Base-by-base conservation (phyloP, 805 yeast species). In the Vanderwaltozyma yarrowii region DNA sequence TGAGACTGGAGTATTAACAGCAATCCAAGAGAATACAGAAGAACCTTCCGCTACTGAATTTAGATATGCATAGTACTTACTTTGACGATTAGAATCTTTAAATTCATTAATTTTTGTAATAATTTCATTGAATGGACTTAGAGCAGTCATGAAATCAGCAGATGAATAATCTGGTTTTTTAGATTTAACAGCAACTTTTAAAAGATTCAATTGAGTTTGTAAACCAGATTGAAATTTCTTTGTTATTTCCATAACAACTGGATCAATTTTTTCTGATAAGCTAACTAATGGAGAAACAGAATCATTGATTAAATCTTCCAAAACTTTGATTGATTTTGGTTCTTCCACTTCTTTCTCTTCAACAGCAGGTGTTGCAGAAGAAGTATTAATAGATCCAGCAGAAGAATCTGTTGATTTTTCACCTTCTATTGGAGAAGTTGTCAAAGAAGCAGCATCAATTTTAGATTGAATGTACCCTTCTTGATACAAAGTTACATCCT, bases 21-120 rank as follows among this genome's bases (percentile, higher is more conserved):
- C 76, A 44, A 89, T 73, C 99, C 99, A 92, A 18, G 95, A 94
- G 38, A 88, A 67, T 6, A 83, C 85, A 10, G 95, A 87, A 9
- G 82, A 75, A 35, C 95, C 96, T 56, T 92, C 97, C 19, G 87
- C 74, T 30, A 92, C 70, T 2, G 96, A 74, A 50, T 80, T 85
- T 60, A 92, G 70, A 55, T 83, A 84, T 51, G 83, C 75, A 56
- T 69, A 71, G 46, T 64, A 70, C 45, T 73, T 71, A 19, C 84
- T 79, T 34, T 69, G 67, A 48, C 95, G 76, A 59, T 84, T 81
- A 30, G 67, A 65, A 47, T 92, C 96, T 50, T 89, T 83, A 49
- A 81, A 51, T 17, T 71, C 72, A 41, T 69, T 71, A 45, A 85
- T 75, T 36, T 69, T 60, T 44, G 67, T 69, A 30, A 86, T 74